Evolutionary conservation across 768 basidiomycete genomes (phyloP), one percentile per base, ranked within the genome.

Genomic region (Amanita muscaria): DNA sequence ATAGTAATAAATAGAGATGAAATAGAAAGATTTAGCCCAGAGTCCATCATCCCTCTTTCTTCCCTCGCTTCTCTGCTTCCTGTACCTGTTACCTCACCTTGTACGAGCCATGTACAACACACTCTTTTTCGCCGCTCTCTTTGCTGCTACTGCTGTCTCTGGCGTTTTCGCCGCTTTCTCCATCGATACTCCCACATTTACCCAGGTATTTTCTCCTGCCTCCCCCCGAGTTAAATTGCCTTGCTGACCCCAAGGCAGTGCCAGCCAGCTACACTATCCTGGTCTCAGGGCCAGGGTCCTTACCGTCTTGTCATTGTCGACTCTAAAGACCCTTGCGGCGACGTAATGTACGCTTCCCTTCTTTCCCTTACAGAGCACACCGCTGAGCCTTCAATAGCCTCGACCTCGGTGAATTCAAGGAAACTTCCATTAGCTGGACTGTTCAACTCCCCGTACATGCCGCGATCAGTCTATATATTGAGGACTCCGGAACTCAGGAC

Each of bases 121-220:
- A 66, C 64, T 88, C 84, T 41, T 86, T 85, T 72, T 74, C 49
- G 59, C 76, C 66, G 70, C 82, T 56, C 76, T 88, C 79, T 64
- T 87, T 68, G 62, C 73, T 57, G 58, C 68, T 53, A 65, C 79
- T 60, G 72, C 72, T 60, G 53, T 76, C 56, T 67, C 58, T 50
- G 66, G 65, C 57, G 79, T 67, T 44, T 53, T 73, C 43, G 79
- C 84, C 47, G 67, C 63, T 15, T 73, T 86, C 52, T 56, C 63
- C 32, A 65, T 87, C 54, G 57, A 54, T 51, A 73, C 73, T 19
- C 80, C 83, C 31, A 7, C 42, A 3, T 51, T 83, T 37, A 61
- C 59, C 50, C 77, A 83, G 70, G 83, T 81, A 54, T 12, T 29
- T 37, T 39, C 23, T n/a, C 33, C n/a, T 16, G 39, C 32, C 22